Evolutionary conservation across 192 early-diverging fungal species (phyloP), one percentile per base, ranked within the genome.

Genomic region (Rhizoclosmatium sp.): DNA sequence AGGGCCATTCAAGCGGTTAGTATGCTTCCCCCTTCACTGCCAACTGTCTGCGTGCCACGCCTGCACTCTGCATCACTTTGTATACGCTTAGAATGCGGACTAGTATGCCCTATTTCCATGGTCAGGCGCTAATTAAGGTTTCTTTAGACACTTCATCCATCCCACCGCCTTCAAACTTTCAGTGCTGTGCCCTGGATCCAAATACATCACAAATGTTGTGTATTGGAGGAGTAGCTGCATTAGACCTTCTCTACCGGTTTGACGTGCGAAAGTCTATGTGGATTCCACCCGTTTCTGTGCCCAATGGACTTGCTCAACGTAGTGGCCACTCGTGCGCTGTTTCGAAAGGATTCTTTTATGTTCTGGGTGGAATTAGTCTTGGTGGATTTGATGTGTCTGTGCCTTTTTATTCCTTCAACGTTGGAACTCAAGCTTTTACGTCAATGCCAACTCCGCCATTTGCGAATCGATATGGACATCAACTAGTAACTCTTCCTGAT

Each of bases 271-370:
- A 5, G 14, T 4, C 12, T 14, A 31, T 14, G 16, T 76, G 75
- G 75, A 39, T 67, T 9, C 21, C 23, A 4, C 46, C 75, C 39
- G 48, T 76, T 39, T 3, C 47, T 19, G 40, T 48, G 31, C n/a
- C 44, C 21, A 4, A 10, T 12, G 21, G 14, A 42, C 47, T 76
- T 3, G 61, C 62, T 2, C 21, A 9, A 16, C 75, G 75, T 21
- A 59, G 62, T 46, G 75, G 75, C 44, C 75, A 76, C 40, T 65
- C 75, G 16, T 76, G 75, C 48, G 16, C 75, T 7, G 4, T 76
- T 21, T 65, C 75, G 4, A 9, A 23, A 39, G 47, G 64, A 5
- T 12, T n/a, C 21, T 41, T 76, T 5, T 76, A 31, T 46, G 75
- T 76, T 2, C 47, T 66, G 40, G 75, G 75, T 3, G 75, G 75